phyloP scores from a whole-genome alignment of 2,329 filamentous ascomycete genomes.

The Diaporthe sp. region DNA sequence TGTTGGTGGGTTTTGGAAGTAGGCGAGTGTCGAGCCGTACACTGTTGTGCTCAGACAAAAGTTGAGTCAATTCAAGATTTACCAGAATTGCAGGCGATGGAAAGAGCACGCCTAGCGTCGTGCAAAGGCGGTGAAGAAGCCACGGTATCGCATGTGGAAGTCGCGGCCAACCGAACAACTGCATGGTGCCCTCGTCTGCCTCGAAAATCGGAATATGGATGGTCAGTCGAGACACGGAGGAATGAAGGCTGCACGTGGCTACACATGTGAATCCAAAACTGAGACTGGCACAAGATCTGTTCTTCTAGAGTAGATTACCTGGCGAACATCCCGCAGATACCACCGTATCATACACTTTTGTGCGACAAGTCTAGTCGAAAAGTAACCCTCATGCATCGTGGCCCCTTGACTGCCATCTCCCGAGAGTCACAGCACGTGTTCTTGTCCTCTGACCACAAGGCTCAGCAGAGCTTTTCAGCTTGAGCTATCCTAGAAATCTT shows the following conservation, averaged over 20 bases:
- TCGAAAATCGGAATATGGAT: not conserved
- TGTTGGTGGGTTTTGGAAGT: not conserved
- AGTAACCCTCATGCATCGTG: not conserved
- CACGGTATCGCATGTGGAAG: not conserved
- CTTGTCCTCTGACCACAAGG: not conserved
- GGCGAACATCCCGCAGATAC: too few relatives aligned
- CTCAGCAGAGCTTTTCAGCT: not conserved
- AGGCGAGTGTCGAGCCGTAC: not conserved
- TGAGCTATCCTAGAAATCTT: too few relatives aligned
- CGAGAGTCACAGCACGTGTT: not conserved
- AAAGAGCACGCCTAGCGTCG: too few relatives aligned
- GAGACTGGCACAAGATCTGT: not conserved
- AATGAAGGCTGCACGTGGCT: not conserved
- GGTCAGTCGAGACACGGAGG: not conserved
- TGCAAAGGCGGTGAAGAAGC: not conserved
- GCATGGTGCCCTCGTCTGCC: not conserved
- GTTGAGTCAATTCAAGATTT: not conserved
- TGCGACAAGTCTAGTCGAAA: too few relatives aligned
- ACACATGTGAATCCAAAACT: not conserved
- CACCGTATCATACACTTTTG: not conserved
- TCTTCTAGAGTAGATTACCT: too few relatives aligned
- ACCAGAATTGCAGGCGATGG: not conserved
- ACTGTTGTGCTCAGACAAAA: not conserved
- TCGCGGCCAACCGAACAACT: not conserved
- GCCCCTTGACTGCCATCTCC: not conserved